Evolutionary conservation across 192 early-diverging fungal genomes (phyloP).

Genomic region (Dissophora ornata): DNA sequence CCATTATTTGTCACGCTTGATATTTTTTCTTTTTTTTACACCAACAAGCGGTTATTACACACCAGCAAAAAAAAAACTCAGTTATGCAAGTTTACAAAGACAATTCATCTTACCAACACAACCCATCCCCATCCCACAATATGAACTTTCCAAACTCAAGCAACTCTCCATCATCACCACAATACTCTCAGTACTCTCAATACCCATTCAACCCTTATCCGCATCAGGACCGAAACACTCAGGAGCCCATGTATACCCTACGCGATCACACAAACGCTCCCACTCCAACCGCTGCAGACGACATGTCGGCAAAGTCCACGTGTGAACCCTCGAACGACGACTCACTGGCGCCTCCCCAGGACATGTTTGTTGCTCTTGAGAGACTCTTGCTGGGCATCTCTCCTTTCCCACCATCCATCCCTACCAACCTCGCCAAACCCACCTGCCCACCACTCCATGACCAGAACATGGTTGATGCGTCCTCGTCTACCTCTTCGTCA

Average conservation of each 20-base stretch:
- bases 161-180: background rate
- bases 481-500: conserved; percentile 8
- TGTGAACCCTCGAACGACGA: background rate
- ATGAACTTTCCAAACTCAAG: conserved; percentile 1
- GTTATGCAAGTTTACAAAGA: conserved; percentile 34
- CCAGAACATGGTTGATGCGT: conserved; percentile 13
- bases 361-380: conserved; percentile 39
- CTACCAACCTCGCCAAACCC: conserved; percentile 36
- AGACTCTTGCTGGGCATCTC: conserved; percentile 44
- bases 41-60: background rate
- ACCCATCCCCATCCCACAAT: conserved; percentile 4
- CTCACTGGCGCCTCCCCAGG: conserved; percentile 9
- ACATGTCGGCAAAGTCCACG: background rate
- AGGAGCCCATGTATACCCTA: conserved; percentile 36
- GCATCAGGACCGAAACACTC: conserved; percentile 5
- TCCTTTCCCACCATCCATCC: conserved; percentile 48
- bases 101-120: background rate
- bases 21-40: background rate
- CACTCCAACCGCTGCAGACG: background rate
- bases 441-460: conserved; percentile 39
- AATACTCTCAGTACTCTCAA: conserved; percentile 22
- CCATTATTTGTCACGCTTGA: background rate
- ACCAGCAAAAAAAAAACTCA: too few relatives aligned
- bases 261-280: conserved; percentile 5
- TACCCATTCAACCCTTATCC: conserved; percentile 44